These are phyloP conservation scores for Ceratobasidium sp. DNA, from an alignment of 1,284 basidiomycete species.

Conservation along the genomic window DNA sequence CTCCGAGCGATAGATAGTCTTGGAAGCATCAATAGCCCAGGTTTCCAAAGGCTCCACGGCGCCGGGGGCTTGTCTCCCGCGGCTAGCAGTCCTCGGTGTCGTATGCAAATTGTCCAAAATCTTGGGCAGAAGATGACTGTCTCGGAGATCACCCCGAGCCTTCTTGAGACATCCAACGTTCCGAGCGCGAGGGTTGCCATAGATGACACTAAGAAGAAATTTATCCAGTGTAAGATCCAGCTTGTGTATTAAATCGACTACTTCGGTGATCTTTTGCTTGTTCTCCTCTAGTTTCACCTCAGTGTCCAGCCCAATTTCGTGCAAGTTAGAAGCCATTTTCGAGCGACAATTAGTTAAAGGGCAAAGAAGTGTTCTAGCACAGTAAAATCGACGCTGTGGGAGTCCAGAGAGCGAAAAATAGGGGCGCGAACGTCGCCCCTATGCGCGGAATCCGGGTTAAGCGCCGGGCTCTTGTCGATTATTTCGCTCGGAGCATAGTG, in stretches of 20 bases:
- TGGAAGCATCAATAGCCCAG: background rate
- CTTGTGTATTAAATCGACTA: background rate
- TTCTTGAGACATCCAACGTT: background rate
- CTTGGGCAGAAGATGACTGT: background rate
- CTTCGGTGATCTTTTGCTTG: too few species aligned
- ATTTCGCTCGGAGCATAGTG: background rate
- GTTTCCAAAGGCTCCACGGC: background rate
- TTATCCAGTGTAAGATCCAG: background rate
- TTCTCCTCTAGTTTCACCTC: too few species aligned
- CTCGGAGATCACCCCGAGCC: background rate
- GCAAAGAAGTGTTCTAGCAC: background rate
- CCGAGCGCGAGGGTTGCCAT: background rate
- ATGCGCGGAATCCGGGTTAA: background rate
- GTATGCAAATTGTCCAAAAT: background rate
- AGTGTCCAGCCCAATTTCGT: too few species aligned
- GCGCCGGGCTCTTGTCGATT: conserved; percentile 6
- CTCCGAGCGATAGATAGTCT: background rate
- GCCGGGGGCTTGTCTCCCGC: background rate
- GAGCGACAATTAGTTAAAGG: background rate
- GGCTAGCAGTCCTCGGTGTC: background rate
- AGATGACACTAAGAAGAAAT: background rate
- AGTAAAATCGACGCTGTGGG: background rate
- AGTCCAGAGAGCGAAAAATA: background rate
- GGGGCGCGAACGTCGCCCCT: background rate
- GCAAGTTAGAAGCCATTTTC: too few species aligned